A percentile compares a stretch with the other conserved stretches of the same genome.
Evolutionary conservation across 2,329 filamentous ascomycete genomes (phyloP).

Genomic region (Penicillium sp.): DNA sequence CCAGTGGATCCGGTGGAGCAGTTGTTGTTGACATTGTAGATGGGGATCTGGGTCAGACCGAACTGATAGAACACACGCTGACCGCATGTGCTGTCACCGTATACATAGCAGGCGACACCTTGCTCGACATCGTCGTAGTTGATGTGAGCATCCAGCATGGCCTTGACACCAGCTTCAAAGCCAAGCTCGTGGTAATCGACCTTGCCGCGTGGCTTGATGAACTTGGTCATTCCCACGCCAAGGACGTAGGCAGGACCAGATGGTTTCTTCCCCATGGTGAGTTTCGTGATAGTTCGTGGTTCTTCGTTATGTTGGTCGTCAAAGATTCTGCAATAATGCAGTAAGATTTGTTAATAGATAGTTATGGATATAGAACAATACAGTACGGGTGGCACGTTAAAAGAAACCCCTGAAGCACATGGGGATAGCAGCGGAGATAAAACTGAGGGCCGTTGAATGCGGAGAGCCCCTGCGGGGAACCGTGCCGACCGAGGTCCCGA

Average conservation of each 20-base stretch:
- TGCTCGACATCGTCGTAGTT: slow-evolving; percentile 95
- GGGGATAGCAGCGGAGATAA: no score
- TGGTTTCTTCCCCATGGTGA: slow-evolving; percentile 48
- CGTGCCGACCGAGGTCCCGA: no score
- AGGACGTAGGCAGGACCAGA: slow-evolving; percentile 81
- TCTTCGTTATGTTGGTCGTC: no score
- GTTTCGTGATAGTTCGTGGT: no score
- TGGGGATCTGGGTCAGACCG: slow-evolving; percentile 89
- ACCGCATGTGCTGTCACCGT: slow-evolving; percentile 87
- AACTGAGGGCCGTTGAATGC: no score
- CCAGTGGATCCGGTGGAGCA: slow-evolving; percentile 93
- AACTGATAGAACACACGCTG: slow-evolving; percentile 98
- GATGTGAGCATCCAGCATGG: slow-evolving; percentile 66
- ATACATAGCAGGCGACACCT: slow-evolving; percentile 92
- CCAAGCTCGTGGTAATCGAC: slow-evolving; percentile 92
- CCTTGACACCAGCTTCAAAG: slow-evolving; percentile 84
- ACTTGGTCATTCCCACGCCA: slow-evolving; percentile 97
- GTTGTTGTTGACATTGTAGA: slow-evolving; percentile 99
- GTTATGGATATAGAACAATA: no score
- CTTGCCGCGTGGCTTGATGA: slow-evolving; percentile 91
- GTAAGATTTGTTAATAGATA: no score
- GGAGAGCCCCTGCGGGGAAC: no score
- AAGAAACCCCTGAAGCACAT: no score
- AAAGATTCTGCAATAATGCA: no score
- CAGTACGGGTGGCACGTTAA: no score